Evolutionary conservation across 106 monocot genomes (phyloP), one percentile per base, ranked within the genome.

Genomic region (Dioscorea dumetorum): DNA sequence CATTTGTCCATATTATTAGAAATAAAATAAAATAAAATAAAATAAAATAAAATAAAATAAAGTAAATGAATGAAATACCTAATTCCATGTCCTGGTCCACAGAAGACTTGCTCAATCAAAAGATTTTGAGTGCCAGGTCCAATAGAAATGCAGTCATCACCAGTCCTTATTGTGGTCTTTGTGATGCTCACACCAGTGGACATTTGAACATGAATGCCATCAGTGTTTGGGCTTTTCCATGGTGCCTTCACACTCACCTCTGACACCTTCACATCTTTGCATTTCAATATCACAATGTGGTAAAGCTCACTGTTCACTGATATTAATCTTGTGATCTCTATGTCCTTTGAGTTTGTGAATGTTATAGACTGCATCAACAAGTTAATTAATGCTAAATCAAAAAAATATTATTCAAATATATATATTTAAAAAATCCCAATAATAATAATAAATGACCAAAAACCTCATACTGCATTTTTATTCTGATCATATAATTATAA

Each of bases 231-330:
- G 58, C 57, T 69, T 32, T 69, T 57, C 35, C 69, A 57, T 6
- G 69, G 69, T 0, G 69, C 69, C 2, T 33, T 8, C 10, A 69
- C 58, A 17, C 35, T 56, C 12, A 58, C 48, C 0, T 23, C 49
- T 57, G 53, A 31, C 2, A 74, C 58, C 1, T 13, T 57, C 24
- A 58, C 74, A 9, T 62, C 66, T 49, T 66, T 15, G 22, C 74
- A 58, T 8, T 34, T 8, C 12, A 48, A 8, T 65, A 74, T 57
- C 57, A 59, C 65, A 22, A 74, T 66, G 33, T 66, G 63, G 63
- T 54, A 73, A 5, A 73, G 11, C 35, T 73, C n/a, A 34, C 72
- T 73, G 72, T 73, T 63, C 49, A 73, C 21, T 3, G 73, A 74
- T 1, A 48, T 67, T 23, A 74, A 8, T 1, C 66, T 41, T 18